These are phyloP conservation scores for Chamaecyparis obtusa DNA, from an alignment of 75 land plant genomes.

Conservation along the genomic window DNA sequence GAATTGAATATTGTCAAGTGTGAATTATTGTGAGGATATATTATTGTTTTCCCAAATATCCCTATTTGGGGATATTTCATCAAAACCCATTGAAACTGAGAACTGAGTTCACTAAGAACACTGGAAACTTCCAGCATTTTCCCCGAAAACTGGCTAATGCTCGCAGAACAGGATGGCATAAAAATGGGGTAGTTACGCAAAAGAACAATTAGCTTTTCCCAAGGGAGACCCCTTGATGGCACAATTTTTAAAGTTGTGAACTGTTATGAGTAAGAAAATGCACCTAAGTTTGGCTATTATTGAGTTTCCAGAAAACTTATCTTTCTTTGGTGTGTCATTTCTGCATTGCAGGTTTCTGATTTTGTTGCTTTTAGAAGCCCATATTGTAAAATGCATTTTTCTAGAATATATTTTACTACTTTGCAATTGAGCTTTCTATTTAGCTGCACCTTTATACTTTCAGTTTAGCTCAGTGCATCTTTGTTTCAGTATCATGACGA, in stretches of 20 bases:
- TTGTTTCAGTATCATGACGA: not conserved
- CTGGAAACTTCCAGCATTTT: no score
- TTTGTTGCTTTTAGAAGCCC: not conserved
- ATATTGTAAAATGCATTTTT: not conserved
- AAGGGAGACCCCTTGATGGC: not conserved
- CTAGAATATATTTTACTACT: not conserved
- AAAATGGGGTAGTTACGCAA: no score
- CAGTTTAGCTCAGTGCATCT: not conserved
- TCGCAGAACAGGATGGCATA: no score
- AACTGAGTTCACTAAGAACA: no score
- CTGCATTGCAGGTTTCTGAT: not conserved
- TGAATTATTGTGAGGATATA: no score
- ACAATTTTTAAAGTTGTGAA: not conserved
- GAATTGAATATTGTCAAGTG: no score
- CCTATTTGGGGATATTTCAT: no score
- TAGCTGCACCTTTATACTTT: not conserved
- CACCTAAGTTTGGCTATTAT: not conserved
- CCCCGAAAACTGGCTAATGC: no score
- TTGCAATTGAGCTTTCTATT: not conserved
- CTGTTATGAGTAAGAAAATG: not conserved
- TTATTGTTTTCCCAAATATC: no score
- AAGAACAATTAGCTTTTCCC: not conserved
- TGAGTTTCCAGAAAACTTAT: not conserved
- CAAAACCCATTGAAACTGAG: no score
- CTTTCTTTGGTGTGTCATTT: not conserved